Base-by-base conservation (phyloP, 1,284 basidiomycete species). In the Ganoderma resinaceum region DNA sequence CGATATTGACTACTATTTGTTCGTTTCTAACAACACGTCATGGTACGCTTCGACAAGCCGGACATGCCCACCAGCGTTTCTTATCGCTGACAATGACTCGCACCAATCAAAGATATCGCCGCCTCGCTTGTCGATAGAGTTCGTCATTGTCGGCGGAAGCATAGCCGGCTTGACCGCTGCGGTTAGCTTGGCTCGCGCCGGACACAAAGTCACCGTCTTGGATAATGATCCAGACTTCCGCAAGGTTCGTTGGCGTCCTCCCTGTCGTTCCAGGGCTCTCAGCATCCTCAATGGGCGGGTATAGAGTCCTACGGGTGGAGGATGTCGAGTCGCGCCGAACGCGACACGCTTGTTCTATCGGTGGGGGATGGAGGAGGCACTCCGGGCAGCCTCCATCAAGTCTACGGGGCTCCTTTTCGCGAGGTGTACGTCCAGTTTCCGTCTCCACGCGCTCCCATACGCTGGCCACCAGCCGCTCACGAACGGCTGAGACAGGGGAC, bases 141-240 rank as follows among this genome's bases (percentile, higher is more conserved):
- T 81, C 66, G 42, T 80, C 59, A 66, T 81, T 65, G 61, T 80
- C 60, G 80, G 80, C 29, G 76, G 77, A 23, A 76, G 78, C 46
- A 69, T 78, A 40, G 66, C 76, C 14, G 79, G 79, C 38, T 75
- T 80, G 52, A 72, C 76, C 29, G 65, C 75, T 6, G 78, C 79
- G 1, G 74, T 79, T 38, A 72, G 76, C 1, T 76, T 81, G 61
- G 65, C 72, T 18, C 67, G 75, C 23, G 75, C 73, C 0, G 80
- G 80, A 2, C 80, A 81, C 67, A 69, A 68, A 12, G 80, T 81
- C n/a, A 78, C 74, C 11, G 72, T 80, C n/a, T 67, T 81, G 14
- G 52, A 53, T 43, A 77, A 79, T 9, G 53, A 18, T 8, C 70
- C 63, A 62, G 61, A 26, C 61, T 66, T 52, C 59, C 61, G 73